These are phyloP conservation scores for Didymosphaeria variabile DNA, from an alignment of 2,329 filamentous ascomycete genomes.

Conservation along the genomic window DNA sequence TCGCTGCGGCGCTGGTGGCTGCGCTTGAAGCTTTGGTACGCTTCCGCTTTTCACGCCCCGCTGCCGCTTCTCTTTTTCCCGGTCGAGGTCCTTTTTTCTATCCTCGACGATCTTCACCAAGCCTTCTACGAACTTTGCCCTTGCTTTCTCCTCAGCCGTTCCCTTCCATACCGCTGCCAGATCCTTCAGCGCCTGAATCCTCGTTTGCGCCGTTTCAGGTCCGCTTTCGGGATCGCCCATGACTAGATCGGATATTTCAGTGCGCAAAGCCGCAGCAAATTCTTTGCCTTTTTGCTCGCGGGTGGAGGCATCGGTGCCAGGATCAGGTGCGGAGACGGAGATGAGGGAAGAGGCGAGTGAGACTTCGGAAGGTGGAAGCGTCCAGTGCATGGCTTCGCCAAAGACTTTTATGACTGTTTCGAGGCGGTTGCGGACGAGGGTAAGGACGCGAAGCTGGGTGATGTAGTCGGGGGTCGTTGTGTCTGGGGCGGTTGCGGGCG, in stretches of 20 bases:
- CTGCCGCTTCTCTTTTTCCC: slow-evolving; percentile 37
- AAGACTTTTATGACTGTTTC: slow-evolving; percentile 91
- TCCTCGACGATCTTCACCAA: slow-evolving; percentile 87
- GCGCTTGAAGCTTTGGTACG: slow-evolving; percentile 26
- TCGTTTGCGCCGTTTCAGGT: slow-evolving; percentile 74
- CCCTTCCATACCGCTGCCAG: slow-evolving; percentile 88
- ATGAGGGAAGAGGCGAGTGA: slow-evolving; percentile 86
- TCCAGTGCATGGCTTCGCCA: slow-evolving; percentile 95
- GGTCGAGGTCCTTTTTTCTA: slow-evolving; percentile 58
- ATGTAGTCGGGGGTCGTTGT: slow-evolving; percentile 63
- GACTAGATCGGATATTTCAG: slow-evolving; percentile 76
- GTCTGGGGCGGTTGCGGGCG: slow-evolving; percentile 6
- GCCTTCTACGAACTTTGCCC: slow-evolving; percentile 81
- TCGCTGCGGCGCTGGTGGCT: slow-evolving; percentile 29
- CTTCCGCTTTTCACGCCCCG: slow-evolving; percentile 36
- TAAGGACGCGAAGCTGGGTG: slow-evolving; percentile 80
- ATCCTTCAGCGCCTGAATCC: slow-evolving; percentile 80
- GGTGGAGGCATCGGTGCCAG: slow-evolving; percentile 70
- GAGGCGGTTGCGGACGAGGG: slow-evolving; percentile 81
- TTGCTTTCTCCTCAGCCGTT: slow-evolving; percentile 92
- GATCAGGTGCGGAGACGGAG: slow-evolving; percentile 86
- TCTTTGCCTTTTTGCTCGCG: slow-evolving; percentile 89
- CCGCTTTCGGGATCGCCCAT: slow-evolving; percentile 64
- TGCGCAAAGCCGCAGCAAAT: slow-evolving; percentile 73
- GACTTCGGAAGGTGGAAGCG: slow-evolving; percentile 85